Evolutionary conservation across 306 rosid genomes (phyloP), one percentile per base, ranked within the genome.

Genomic region (Comarum palustre): DNA sequence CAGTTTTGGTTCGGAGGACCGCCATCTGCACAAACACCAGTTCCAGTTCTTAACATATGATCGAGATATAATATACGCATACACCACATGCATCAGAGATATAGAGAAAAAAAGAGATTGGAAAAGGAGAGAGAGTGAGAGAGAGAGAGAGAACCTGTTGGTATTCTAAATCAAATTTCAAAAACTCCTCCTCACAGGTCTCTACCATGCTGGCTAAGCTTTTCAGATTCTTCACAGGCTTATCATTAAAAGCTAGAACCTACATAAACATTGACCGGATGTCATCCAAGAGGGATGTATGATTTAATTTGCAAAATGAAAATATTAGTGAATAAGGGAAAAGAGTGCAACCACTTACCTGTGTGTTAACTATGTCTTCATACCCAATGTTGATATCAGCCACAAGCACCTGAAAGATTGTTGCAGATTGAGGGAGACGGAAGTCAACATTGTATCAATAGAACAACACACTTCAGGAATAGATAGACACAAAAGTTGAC

Each of bases 351-450:
- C 25, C 16, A 29, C 73, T 78, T 27, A 92, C 99, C 99, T 90
- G 99, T 51, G 92, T 95, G 82, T 95, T 90, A 66, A 87, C 96
- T 16, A 95, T 88, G 48, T 95, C 97, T 80, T 95, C 99, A 73
- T 95, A 92, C 27, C 99, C 99, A 24, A 95, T 90, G 80, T 91
- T 91, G 82, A 95, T 90, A 75, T 91, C 96, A 71, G 97, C 97
- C 78, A 90, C 99, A 57, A 95, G 89, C 79, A 95, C 99, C 99
- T 94, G 65, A 63, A 75, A 82, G 71, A 79, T 63, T 71, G 84
- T 79, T 15, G 29, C 34, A 41, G 34, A 64, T 42, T 67, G 16
- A 32, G 63, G 39, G 62, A 41, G 31, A 48, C 17, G 29, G 46
- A 68, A n/a, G 70, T 34, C 24, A 57, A 61, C 36, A 85, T 14